Base-by-base conservation (phyloP, 2,329 filamentous ascomycete species). In the Talaromyces sp. region DNA sequence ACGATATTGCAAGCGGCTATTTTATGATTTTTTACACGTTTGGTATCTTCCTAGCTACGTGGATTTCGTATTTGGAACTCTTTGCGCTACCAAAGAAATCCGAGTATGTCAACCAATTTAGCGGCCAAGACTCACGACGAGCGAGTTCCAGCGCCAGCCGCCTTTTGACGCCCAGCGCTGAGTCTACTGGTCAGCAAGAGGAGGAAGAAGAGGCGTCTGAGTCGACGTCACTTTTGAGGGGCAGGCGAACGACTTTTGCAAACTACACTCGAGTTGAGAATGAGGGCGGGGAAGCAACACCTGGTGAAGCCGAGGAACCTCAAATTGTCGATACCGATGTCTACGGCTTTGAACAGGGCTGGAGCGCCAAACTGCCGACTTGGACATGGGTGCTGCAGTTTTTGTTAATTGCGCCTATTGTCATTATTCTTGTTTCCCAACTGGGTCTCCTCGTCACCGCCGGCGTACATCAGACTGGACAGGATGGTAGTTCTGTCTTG, bases 361-460 rank as follows among this genome's bases (percentile, higher is more conserved):
- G 95, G 95, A 96, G 92, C 57, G 84, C 84, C 4, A 83, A 83
- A 42, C 78, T 98, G 59, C 91, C 92, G 1, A 85, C 83, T 52
- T 97, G 90, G 89, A 87, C 90, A 19, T 99, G 95, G 95, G 75
- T 95, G 49, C 68, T 96, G 19, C 93, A 99, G 70, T 88, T 97
- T 65, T 78, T 98, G 3, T 72, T 97, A 17, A 78, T 96, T 10
- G 90, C 86, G 0, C 92, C 93, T 0, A 85, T 96, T 58, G 85
- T 88, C 55, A 80, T 96, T 53, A 88, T 95, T 63, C 74, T 98
- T 22, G 77, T 91, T 17, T 91, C 88, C 1, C 92, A 96, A 70
- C 81, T 93, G 28, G 89, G 85, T 1, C 81, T 98, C 3, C 77
- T 93, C 13, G 73, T 91, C 17, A 90, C 88, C 4, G 84, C 88